Conservation (phyloP, 2,329 filamentous ascomycete species). For the Lachnellula subtilissima region DNA sequence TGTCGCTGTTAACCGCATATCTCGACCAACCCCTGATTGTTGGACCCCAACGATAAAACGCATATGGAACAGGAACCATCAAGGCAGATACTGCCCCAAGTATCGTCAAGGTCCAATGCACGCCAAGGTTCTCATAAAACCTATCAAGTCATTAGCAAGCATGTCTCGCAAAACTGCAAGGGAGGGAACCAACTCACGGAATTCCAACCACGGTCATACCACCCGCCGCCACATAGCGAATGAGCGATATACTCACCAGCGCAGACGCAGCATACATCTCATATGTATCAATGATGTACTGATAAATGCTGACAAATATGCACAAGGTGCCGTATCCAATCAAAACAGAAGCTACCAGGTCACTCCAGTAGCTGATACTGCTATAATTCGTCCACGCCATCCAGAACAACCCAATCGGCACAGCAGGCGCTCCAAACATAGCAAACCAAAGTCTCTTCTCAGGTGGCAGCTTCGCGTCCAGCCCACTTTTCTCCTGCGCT, state of each 20-base stretch:
- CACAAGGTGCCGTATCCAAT: constrained; percentile 40
- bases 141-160: no score
- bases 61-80: constrained; percentile 22
- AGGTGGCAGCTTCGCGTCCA: constrained; percentile 21
- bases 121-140: constrained; percentile 37
- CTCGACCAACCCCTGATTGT: constrained; percentile 18
- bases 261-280: constrained; percentile 35
- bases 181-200: constrained; percentile 9
- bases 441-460: constrained; percentile 17
- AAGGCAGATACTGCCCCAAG: constrained; percentile 23
- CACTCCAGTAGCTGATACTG: constrained; percentile 35
- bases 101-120: constrained; percentile 37
- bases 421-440: constrained; percentile 14
- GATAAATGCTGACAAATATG: constrained; percentile 37
- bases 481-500: constrained; percentile 5
- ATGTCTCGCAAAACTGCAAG: background rate
- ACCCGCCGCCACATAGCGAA: constrained; percentile 37
- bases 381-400: constrained; percentile 30
- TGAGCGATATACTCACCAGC: constrained; percentile 34
- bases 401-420: constrained; percentile 18
- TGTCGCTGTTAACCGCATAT: constrained; percentile 14
- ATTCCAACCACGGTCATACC: constrained; percentile 30
- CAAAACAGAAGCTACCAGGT: constrained; percentile 34
- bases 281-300: constrained; percentile 44
- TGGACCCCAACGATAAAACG: constrained; percentile 16